Base-by-base conservation (phyloP, 208 protist species). In the Acanthamoeba lenticulata region DNA sequence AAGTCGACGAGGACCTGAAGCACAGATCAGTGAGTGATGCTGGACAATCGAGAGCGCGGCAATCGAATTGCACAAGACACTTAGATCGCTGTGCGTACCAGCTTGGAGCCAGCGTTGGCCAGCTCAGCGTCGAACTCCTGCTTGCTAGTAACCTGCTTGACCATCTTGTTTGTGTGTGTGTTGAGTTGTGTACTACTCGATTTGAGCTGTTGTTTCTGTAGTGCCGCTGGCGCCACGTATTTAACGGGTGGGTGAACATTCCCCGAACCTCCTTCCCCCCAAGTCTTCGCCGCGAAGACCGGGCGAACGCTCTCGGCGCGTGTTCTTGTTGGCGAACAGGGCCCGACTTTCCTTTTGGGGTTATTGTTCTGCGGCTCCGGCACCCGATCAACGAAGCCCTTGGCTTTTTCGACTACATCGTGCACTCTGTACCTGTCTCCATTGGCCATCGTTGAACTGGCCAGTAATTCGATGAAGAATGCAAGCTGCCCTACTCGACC, bases 1-100 rank as follows among this genome's bases (percentile, higher is more conserved):
- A 94, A 96, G 40, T 96, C 94, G 9, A 95, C 94, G 60, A 96
- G 91, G 21, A 96, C 94, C 60, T 94, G 32, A 15, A 49, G 0
- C 6, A 24, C 9, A 79, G 36, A 32, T 27, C 44, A 27, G 81
- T 60, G 6, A 45, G 42, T n/a, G 13, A 32, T 57, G 13, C 9
- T 5, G 9, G 11, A 9, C 6, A 9, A 55, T 45, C 74, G 27
- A 36, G 9, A n/a, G 74, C 4, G 6, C 42, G 24, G 9, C 13
- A n/a, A 27, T 62, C 15, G 4, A 65, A 40, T 7, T 13, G 4
- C 21, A 34, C 52, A 34, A 40, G 38, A 17, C 79, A 17, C 4
- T 52, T 55, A 62, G 42, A 38, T 27, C 17, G 21, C 42, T 57
- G 27, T 9, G 6, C n/a, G n/a, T 90, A 94, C 92, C 77, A 94